Percentiles rank a stretch among this genome's conserved stretches.
Evolutionary conservation across 2,329 filamentous ascomycete species (phyloP).

Genomic region (Cercospora janseana): DNA sequence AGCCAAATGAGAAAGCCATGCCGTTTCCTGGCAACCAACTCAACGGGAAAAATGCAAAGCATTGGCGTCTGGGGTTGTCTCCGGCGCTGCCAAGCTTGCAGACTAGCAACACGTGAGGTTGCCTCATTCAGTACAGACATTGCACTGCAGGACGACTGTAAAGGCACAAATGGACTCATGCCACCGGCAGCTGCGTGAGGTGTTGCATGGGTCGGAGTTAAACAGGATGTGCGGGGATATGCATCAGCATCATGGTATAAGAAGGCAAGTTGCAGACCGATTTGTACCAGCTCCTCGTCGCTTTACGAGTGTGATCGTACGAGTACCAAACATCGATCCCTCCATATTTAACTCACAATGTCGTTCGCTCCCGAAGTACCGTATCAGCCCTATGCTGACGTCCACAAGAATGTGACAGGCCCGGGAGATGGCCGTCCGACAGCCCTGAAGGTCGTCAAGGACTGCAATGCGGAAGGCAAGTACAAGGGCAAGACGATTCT

Average conservation of each 20-base stretch:
- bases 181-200: no score
- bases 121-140: no score
- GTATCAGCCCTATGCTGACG: slow-evolving; percentile 31
- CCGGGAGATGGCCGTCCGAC: slow-evolving; percentile 35
- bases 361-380: slow-evolving; percentile 26
- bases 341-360: slow-evolving; percentile 23
- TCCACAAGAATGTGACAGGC: slow-evolving; percentile 26
- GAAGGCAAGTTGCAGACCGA: no score
- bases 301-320: no score
- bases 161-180: no score
- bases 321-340: no score
- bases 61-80: neutral
- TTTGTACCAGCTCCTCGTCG: no score
- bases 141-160: no score
- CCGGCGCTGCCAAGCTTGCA: slow-evolving; percentile 6
- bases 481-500: slow-evolving; percentile 42
- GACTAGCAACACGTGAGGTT: no score
- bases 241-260: no score
- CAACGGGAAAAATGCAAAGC: neutral
- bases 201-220: no score
- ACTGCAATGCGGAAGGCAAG: slow-evolving; percentile 35
- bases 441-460: slow-evolving; percentile 31
- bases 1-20: slow-evolving; percentile 56
- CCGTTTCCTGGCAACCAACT: neutral
- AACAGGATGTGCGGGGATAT: no score